Percentiles rank a stretch among this genome's conserved stretches.
phyloP scores from a whole-genome alignment of 139 green algal species.

The Closterium sp. region DNA sequence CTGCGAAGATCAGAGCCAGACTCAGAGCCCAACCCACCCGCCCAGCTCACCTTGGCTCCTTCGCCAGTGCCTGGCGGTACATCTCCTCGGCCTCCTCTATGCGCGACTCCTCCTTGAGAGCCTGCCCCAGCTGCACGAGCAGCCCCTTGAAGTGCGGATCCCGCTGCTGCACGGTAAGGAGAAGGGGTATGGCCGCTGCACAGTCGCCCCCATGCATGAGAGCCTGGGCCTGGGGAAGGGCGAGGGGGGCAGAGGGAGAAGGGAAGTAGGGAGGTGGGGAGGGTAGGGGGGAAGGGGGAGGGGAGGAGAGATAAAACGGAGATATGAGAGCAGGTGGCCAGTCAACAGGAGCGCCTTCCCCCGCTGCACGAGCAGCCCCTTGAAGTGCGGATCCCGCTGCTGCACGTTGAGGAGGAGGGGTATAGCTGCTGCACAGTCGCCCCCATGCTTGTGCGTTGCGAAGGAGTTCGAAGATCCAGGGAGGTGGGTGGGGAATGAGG shows the following conservation, averaged over 20 bases:
- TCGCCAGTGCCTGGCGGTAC: background rate
- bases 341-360: background rate
- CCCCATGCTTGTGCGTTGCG: background rate
- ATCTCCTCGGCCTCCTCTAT: background rate
- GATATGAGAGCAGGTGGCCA: no score
- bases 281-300: no score
- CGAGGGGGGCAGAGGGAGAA: no score
- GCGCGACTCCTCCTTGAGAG: background rate
- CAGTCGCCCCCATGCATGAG: background rate
- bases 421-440: background rate
- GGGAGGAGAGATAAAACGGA: no score
- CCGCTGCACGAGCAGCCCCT: background rate
- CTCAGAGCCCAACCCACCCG: no score
- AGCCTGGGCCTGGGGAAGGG: background rate
- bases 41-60: no score
- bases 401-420: background rate
- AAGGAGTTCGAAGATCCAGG: no score
- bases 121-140: background rate
- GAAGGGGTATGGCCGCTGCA: background rate
- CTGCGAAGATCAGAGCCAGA: no score
- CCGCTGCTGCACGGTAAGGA: background rate
- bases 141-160: background rate
- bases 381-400: background rate
- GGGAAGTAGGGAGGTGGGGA: no score
- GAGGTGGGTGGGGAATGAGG: no score